Evolutionary conservation across 1,284 basidiomycete genomes (phyloP).

Genomic region (Microbotryum saponariae): DNA sequence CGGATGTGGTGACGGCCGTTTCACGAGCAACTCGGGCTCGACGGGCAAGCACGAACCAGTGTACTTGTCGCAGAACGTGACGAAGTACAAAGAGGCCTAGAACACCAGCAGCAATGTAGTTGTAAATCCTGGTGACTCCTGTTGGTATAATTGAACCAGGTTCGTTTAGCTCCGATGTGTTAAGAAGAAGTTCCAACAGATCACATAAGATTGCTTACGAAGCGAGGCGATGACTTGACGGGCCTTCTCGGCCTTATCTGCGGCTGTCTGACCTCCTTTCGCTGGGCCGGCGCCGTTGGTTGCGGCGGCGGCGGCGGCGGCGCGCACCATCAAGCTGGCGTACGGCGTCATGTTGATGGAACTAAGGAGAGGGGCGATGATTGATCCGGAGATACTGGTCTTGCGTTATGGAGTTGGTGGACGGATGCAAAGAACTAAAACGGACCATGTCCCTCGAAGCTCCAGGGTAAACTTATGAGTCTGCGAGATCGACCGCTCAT

Average conservation of each 20-base stretch:
- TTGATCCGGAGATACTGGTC: too few species aligned
- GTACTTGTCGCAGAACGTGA: slow-evolving; percentile 7
- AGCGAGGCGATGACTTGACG: slow-evolving; percentile 5
- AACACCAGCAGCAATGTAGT: slow-evolving; percentile 10
- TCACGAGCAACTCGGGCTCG: neutral
- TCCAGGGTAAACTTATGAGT: too few species aligned
- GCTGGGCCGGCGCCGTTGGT: too few species aligned
- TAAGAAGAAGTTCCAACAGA: neutral
- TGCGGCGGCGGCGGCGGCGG: too few species aligned
- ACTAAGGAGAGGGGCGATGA: too few species aligned
- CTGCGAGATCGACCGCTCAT: too few species aligned
- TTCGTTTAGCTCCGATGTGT: neutral
- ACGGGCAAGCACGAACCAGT: neutral
- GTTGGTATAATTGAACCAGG: neutral
- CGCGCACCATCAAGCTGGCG: too few species aligned
- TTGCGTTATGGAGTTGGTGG: too few species aligned
- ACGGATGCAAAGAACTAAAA: too few species aligned
- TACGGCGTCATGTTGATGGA: too few species aligned
- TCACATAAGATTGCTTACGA: neutral
- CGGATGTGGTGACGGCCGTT: neutral
- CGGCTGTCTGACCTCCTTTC: neutral
- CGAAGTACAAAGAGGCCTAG: slow-evolving; percentile 18
- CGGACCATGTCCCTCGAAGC: too few species aligned
- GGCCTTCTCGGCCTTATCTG: slow-evolving; percentile 9
- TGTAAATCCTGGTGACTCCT: slow-evolving; percentile 20